Evolutionary conservation across 768 basidiomycete species (phyloP).

Genomic region (Mrakia frigida): DNA sequence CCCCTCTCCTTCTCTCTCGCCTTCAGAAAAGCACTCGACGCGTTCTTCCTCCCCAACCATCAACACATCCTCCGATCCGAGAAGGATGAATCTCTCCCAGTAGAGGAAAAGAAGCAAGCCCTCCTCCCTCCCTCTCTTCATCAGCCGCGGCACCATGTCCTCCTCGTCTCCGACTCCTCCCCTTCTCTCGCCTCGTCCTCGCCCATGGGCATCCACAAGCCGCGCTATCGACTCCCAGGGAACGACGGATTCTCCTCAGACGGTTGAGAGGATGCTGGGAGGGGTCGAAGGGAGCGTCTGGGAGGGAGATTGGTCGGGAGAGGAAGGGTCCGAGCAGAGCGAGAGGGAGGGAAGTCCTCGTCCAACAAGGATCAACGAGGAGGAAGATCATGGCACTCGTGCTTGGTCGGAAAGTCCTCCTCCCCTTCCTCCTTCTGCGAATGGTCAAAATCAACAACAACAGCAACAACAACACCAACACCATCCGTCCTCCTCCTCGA

Average conservation of each 20-base stretch:
- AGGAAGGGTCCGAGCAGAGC: background rate
- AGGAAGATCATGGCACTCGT: background rate
- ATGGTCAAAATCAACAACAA: background rate
- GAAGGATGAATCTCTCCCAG: background rate
- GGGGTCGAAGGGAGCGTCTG: background rate
- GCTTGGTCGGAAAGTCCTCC: background rate
- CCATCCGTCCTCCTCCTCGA: background rate
- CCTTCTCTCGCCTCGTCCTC: constrained; percentile 8
- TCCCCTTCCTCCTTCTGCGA: background rate
- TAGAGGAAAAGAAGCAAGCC: background rate
- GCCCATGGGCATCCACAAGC: constrained; percentile 3
- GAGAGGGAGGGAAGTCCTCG: background rate
- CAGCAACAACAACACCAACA: background rate
- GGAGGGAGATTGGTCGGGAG: constrained; percentile 1
- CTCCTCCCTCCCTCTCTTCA: background rate
- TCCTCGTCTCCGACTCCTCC: background rate
- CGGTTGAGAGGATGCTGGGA: background rate
- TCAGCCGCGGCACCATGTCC: background rate
- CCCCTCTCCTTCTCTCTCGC: background rate
- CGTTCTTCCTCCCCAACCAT: background rate
- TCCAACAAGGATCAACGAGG: background rate
- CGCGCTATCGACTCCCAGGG: background rate
- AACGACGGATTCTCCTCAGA: background rate
- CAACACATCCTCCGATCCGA: background rate
- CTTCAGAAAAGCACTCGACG: background rate